Evolutionary conservation across 352 stramenopile species (phyloP), one percentile per base, ranked within the genome.

Genomic region (Blastocystis sp.): DNA sequence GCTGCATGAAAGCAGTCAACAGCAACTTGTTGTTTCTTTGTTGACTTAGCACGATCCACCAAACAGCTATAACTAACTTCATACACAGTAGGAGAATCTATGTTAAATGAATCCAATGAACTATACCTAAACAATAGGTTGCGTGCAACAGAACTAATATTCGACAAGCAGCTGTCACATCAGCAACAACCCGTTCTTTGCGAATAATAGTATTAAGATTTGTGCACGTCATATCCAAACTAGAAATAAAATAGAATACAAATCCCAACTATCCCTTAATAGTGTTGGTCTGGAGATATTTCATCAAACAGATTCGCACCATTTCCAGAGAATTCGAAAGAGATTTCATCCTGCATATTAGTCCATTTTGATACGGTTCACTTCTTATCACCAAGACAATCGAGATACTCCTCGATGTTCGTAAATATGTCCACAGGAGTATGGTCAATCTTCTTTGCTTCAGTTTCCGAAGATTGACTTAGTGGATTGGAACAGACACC

Each of bases 331-430:
- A 37, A 9, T 42, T 42, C 11, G 71, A 52, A 37, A 51, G 42
- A 4, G 63, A 67, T 27, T 83, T 83, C 19, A 83, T 46, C 46
- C 71, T 83, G 65, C 29, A 24, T 24, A n/a, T 66, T 12, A 43
- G 21, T 54, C 1, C 6, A 27, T 3, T 14, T 16, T 58, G 16
- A 27, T 19, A 39, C 16, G 46, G 6, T 49, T 19, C 11, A 83
- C 71, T 83, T 83, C 29, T 83, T 83, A 27, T 83, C 71, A 19
- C 42, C 58, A 32, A 83, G 52, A 24, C 56, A 63, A 67, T 39
- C 58, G 29, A 83, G 51, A 67, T 83, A 83, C 24, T 83, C 71
- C 21, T 29, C 71, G 43, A 83, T 83, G 37, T 83, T 46, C 5
- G 14, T 24, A 27, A 52, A 74, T 43, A 74, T 21, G 35, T 83